Base-by-base conservation (phyloP, 2,329 filamentous ascomycete genomes). In the Beauveria pseudobassiana region DNA sequence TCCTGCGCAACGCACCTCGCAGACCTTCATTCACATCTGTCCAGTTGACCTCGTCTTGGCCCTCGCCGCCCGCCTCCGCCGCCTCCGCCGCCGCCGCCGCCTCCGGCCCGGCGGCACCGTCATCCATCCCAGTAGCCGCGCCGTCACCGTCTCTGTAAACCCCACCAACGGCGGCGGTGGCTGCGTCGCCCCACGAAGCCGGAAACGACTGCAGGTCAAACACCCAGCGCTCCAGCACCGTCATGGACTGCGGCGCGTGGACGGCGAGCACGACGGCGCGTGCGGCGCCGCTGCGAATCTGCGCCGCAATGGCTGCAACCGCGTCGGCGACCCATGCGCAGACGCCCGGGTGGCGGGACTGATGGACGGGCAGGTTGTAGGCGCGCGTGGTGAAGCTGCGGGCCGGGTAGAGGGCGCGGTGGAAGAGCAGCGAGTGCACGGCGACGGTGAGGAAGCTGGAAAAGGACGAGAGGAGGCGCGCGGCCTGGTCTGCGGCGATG, bases 241-340 rank as follows among this genome's bases (percentile, higher is more conserved):
- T 69, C 40, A 76, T 71, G 0, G 70, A 62, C n/a, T 69, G 5
- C 26, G 73, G 68, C 1, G 72, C 72, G 61, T 82, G 80, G 63
- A 85, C 69, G 5, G 80, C 78, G 48, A 85, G 69, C 38, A 76
- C 80, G 51, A 84, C 72, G 58, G 78, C 76, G 26, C 76, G 71
- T 16, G 79, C 80, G 52, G 73, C 63, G 28, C 80, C 82, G 10
- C 79, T 82, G 53, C 89, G 80, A 42, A 96, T 80, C 75, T 96
- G 88, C 3, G 78, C 79, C 63, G 84, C 80, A 24, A 92, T 83
- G 42, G 91, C 88, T 64, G 86, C 78, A 48, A 95, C 84, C 66
- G 92, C 91, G 72, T 95, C 89, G 70, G 82, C 84, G 74, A 96
- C 86, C 89, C 93, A 97, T 69, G 85, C 78, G 80, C 91, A 96